phyloP scores from a whole-genome alignment of 352 stramenopile species.

The Globisporangium parvum region DNA sequence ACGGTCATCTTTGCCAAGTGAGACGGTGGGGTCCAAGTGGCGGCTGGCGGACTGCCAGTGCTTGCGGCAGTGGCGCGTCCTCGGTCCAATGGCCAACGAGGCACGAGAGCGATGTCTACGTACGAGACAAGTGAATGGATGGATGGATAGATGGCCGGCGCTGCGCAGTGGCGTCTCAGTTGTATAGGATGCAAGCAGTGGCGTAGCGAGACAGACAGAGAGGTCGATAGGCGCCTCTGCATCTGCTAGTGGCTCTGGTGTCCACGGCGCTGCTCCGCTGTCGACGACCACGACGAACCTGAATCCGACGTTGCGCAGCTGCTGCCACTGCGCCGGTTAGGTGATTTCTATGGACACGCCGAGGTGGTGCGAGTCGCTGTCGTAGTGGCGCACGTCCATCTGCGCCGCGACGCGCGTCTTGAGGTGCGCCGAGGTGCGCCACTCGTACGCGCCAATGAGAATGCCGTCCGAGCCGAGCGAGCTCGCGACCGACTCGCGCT shows the following conservation, averaged over 20 bases:
- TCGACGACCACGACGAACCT: no score
- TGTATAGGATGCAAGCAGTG: neutral
- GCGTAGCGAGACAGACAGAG: no score
- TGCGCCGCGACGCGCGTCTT: conserved; percentile 71
- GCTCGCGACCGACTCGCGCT: conserved; percentile 39
- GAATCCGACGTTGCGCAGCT: neutral
- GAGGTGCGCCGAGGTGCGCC: conserved; percentile 62
- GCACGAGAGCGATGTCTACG: neutral
- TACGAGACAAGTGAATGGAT: neutral
- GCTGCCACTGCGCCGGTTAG: conserved; percentile 13
- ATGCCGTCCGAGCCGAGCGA: conserved; percentile 74
- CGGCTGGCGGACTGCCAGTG: no score
- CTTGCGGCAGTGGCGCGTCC: no score
- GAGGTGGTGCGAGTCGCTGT: conserved; percentile 79
- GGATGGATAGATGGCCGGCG: no score
- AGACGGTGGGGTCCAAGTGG: no score
- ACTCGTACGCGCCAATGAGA: conserved; percentile 71
- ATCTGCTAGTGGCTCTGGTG: no score
- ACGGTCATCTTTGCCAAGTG: conserved; percentile 87
- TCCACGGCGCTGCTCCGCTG: no score
- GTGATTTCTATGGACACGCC: conserved; percentile 82
- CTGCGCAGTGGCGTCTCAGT: conserved; percentile 1
- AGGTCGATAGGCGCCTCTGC: no score
- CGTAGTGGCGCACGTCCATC: conserved; percentile 79
- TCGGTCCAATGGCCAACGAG: no score